Base-by-base conservation (phyloP, 2,329 filamentous ascomycete species). In the Cordyceps fumosorosea region DNA sequence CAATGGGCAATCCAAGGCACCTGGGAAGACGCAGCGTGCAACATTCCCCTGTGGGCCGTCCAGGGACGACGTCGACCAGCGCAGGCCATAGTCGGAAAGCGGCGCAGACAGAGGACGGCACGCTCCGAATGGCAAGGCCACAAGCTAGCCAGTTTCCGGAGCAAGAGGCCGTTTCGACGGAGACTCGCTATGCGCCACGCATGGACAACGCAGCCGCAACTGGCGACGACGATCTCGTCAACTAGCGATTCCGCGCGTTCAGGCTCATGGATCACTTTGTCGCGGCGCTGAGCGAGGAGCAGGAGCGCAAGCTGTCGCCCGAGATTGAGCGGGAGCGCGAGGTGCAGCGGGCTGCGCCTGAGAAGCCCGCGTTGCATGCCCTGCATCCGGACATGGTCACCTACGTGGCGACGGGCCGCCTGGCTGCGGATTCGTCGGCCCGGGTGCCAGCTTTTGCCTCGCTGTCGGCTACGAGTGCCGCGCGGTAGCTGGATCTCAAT, bases 231-330 rank as follows among this genome's bases (percentile, higher is more conserved):
- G 55, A 57, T 42, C 44, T 42, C 4, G 48, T 57, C 29, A n/a
- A 24, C 26, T 18, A 34, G 20, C 55, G 55, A 44, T 57, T 57
- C 44, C 42, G 45, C 16, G 55, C 29, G 22, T 57, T 57, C 29
- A 29, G 11, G 55, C 44, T 11, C 16, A 32, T 24, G 12, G 20
- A 42, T 50, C 5, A 7, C 4, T 24, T 18, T 10, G 24, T 20
- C n/a, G 29, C 56, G 5, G 45, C n/a, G 7, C 56, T 58, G 12
- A 58, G 20, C 22, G 86, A 90, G 66, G 88, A 91, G 63, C 86
- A 90, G 65, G 88, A 91, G 67, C 78, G 87, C 0, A 88, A 90
- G 65, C 74, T 91, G 0, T 77, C 84, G 0, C 85, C 84, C 0
- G 87, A 91, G 64, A 78, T 83, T 1, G 84, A 90, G 65, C 72